Evolutionary conservation across 148 eudicot species (phyloP).

Genomic region (Bassia scoparia): DNA sequence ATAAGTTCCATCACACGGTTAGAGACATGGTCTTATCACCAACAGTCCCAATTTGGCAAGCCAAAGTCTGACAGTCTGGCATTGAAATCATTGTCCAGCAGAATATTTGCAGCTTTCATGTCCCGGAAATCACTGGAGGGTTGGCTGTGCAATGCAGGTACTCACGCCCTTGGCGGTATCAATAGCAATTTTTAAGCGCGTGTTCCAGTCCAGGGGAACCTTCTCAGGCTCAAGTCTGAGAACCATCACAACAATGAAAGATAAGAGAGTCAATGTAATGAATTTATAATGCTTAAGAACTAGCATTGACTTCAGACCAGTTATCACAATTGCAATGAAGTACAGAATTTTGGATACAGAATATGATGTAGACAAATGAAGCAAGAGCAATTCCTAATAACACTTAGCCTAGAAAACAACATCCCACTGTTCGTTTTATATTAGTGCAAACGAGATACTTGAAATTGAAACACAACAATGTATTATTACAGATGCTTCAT

Average conservation of each 20-base stretch:
- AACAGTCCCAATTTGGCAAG: conserved; percentile 74
- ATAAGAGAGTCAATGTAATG: neutral
- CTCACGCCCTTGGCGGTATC: conserved; percentile 55
- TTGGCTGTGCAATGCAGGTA: conserved; percentile 66
- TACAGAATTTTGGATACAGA: neutral
- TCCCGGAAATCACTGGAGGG: conserved; percentile 76
- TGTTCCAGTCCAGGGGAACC: conserved; percentile 39
- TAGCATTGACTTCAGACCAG: neutral
- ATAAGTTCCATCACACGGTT: conserved; percentile 73
- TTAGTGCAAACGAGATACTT: too few relatives aligned
- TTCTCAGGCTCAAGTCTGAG: conserved; percentile 28
- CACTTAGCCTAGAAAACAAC: neutral
- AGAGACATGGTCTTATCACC: conserved; percentile 82
- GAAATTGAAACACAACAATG: too few relatives aligned
- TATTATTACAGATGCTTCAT: too few relatives aligned
- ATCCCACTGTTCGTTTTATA: too few relatives aligned
- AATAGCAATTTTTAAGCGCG: conserved; percentile 38
- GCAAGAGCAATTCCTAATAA: neutral
- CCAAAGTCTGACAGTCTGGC: conserved; percentile 70
- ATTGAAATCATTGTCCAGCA: conserved; percentile 59
- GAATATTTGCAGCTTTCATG: conserved; percentile 66
- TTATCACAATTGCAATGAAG: neutral
- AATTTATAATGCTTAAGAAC: neutral
- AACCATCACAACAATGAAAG: conserved; percentile 2
- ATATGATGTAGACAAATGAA: neutral